Percentiles rank a stretch among this genome's conserved stretches.
Evolutionary conservation across 2,329 filamentous ascomycete species (phyloP).

Genomic region (Domatiomyces catenatus): DNA sequence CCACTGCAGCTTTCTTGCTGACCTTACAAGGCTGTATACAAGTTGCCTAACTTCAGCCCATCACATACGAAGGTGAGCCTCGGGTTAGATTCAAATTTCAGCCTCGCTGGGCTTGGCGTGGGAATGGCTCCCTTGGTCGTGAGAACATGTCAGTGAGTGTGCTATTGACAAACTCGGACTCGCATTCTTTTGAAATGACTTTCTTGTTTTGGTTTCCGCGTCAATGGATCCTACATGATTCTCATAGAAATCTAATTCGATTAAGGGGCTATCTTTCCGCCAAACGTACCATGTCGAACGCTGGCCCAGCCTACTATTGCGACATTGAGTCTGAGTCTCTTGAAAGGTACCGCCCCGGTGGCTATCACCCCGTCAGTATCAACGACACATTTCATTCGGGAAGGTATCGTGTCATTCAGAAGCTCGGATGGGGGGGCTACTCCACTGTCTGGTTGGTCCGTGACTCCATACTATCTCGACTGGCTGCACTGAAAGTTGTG

Average conservation of each 20-base stretch:
- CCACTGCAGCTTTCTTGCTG: no score
- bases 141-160: neutral
- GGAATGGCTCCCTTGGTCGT: neutral
- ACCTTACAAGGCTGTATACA: no score
- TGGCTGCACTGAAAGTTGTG: constrained; percentile 6
- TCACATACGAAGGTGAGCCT: no score
- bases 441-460: constrained; percentile 30
- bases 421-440: constrained; percentile 28
- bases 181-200: constrained; percentile 2
- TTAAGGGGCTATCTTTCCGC: constrained; percentile 2
- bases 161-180: neutral
- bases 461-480: constrained; percentile 16
- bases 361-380: constrained; percentile 24
- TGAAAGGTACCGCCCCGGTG: constrained; percentile 21
- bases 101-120: neutral
- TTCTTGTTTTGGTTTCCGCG: constrained; percentile 3
- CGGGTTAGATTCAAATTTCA: no score
- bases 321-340: constrained; percentile 16
- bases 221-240: constrained; percentile 3
- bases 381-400: constrained; percentile 16
- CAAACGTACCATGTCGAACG: constrained; percentile 3
- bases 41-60: no score
- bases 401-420: constrained; percentile 27
- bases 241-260: constrained; percentile 2
- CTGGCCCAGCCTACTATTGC: constrained; percentile 5